Conservation (phyloP, 1,284 basidiomycete species). For the Wolfiporia cocos region DNA sequence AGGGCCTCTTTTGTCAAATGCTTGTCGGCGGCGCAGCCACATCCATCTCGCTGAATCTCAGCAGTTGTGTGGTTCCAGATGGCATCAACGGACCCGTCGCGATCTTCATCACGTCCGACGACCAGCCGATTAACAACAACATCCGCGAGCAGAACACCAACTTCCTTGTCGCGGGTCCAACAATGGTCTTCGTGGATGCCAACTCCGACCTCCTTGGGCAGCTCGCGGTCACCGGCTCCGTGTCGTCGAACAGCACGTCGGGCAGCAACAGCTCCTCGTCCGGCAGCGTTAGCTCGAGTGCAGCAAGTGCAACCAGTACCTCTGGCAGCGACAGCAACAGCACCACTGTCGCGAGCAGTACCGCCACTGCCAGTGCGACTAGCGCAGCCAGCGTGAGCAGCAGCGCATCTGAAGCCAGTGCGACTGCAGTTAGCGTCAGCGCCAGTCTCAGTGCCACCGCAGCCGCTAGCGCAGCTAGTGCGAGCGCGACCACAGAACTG, state of each 20-base stretch:
- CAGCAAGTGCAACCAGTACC: not conserved
- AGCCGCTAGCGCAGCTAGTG: not conserved
- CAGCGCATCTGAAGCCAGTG: not conserved
- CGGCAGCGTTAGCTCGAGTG: slow-evolving; percentile 7
- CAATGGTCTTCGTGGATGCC: slow-evolving; percentile 61
- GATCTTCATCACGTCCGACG: slow-evolving; percentile 62
- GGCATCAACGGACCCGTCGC: slow-evolving; percentile 68
- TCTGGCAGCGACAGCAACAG: slow-evolving; percentile 2
- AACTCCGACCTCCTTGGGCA: slow-evolving; percentile 43
- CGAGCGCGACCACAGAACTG: not conserved
- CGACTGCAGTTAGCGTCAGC: not conserved
- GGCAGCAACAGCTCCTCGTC: slow-evolving; percentile 10
- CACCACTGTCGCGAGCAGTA: slow-evolving; percentile 2
- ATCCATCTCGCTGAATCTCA: slow-evolving; percentile 53
- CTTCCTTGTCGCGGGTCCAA: slow-evolving; percentile 67
- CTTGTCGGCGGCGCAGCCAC: slow-evolving; percentile 55
- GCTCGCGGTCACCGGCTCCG: slow-evolving; percentile 31
- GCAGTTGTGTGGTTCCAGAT: slow-evolving; percentile 54
- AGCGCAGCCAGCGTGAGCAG: not conserved
- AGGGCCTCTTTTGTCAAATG: slow-evolving; percentile 74
- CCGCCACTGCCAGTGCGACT: not conserved
- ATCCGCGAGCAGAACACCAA: slow-evolving; percentile 53
- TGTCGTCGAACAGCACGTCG: not conserved
- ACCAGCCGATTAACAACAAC: slow-evolving; percentile 59
- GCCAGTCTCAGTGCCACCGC: slow-evolving; percentile 7